phyloP scores from a whole-genome alignment of 225 moss, liverwort and hornwort genomes.

The Polytrichum commune region DNA sequence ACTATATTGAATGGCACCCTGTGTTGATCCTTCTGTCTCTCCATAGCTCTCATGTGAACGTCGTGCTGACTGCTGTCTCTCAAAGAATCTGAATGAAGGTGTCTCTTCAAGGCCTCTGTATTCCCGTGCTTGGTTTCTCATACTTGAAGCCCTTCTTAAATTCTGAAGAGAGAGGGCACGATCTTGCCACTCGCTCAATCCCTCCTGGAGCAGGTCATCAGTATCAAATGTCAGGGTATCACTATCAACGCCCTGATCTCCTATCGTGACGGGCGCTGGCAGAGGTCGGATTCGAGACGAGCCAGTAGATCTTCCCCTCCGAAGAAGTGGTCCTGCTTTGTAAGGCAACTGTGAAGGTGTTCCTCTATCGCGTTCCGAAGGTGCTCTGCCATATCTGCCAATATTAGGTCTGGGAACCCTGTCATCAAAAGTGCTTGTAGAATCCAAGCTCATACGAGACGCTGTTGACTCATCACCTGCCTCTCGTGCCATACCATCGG shows the following conservation, averaged over 20 bases:
- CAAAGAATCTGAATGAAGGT: slow-evolving; percentile 34
- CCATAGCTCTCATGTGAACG: slow-evolving; percentile 47
- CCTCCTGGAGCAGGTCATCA: slow-evolving; percentile 58
- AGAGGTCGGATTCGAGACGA: slow-evolving; percentile 39
- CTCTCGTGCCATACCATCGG: slow-evolving; percentile 21
- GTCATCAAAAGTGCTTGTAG: slow-evolving; percentile 20
- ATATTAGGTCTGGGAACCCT: slow-evolving; percentile 16
- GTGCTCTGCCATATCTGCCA: slow-evolving; percentile 18
- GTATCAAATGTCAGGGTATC: slow-evolving; percentile 46
- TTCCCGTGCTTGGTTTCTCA: slow-evolving; percentile 22
- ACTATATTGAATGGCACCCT: slow-evolving; percentile 40
- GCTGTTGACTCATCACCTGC: slow-evolving; percentile 19
- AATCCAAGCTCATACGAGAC: slow-evolving; percentile 25
- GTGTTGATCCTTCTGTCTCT: slow-evolving; percentile 39
- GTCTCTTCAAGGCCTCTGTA: slow-evolving; percentile 31
- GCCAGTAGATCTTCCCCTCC: slow-evolving; percentile 22
- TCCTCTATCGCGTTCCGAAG: slow-evolving; percentile 30
- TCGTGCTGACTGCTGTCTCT: slow-evolving; percentile 43
- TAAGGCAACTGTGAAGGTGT: slow-evolving; percentile 25
- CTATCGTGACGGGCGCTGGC: slow-evolving; percentile 14
- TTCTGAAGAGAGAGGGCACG: slow-evolving; percentile 47
- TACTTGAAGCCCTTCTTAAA: slow-evolving; percentile 50
- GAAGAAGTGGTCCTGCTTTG: slow-evolving; percentile 17
- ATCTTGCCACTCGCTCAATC: slow-evolving; percentile 77
- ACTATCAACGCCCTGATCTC: slow-evolving; percentile 19